Evolutionary conservation across 495 filamentous ascomycete species (phyloP), one percentile per base, ranked within the genome.

Genomic region (Diplogelasinospora grovesii): DNA sequence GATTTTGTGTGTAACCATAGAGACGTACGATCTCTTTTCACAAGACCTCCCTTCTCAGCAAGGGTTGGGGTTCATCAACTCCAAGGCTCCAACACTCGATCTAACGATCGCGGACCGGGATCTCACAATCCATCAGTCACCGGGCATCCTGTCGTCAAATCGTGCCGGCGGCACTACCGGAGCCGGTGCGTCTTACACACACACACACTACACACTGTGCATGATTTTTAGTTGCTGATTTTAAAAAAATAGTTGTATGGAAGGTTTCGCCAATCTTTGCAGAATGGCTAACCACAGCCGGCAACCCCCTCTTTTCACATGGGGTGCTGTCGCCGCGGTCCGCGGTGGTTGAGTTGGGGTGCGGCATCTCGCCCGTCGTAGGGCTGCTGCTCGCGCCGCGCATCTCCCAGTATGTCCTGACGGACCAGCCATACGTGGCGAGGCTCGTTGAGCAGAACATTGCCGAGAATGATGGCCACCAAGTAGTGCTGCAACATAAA

Each of bases 211-310:
- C 11, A 29, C 15, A 16, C 8, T 11, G 1, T 32, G 6, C 4
- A 15, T 13, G 1, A 10, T n/a, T 41, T 9, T 3, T 3, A 22
- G n/a, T 23, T 27, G 5, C 14, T 21, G 23, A n/a, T 20, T 7
- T 9, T 20, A 21, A n/a, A 26, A 13, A 42, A 27, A 41, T 39
- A 84, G 86, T 90, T 14, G 66, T 93, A 11, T 98, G 92, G 92
- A 92, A 86, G 67, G 83, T 95, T 53, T 94, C 89, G 3, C 88
- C 92, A 15, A 65, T 77, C 37, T 80, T 97, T 56, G 85, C 92
- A 9, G 70, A 80, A 54, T 98, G 89, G 88, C 66, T 96, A 24
- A 66, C 75, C 19, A 67, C 70, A 8, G 52, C 57, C 5, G 32
- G n/a, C 20, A 89, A 88, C 57, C 56, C 77, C 0, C 74, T 96